Percentiles rank a stretch among this genome's conserved stretches.
Evolutionary conservation across 805 yeast genomes (phyloP).

Genomic region (Yamadazyma ubonensis): DNA sequence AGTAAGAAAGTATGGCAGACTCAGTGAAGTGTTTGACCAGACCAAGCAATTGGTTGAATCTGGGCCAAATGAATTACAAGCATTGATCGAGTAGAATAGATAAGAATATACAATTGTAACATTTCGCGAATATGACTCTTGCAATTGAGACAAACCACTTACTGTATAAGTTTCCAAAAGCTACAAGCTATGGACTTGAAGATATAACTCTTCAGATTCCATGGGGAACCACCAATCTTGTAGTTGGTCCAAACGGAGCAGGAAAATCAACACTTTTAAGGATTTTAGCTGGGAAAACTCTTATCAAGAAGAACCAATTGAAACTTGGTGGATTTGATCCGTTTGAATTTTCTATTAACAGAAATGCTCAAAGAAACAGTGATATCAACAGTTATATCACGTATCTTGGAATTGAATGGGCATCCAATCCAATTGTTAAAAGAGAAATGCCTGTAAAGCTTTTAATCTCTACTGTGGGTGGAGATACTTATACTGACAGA

Average conservation of each 20-base stretch:
- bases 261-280: slow-evolving; percentile 89
- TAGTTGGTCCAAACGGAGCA: slow-evolving; percentile 96
- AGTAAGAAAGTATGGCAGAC: slow-evolving; percentile 1
- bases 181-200: slow-evolving; percentile 62
- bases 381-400: slow-evolving; percentile 56
- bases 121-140: slow-evolving; percentile 11
- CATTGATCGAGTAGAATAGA: slow-evolving; percentile 1
- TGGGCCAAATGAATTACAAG: background rate
- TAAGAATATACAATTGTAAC: too few relatives aligned
- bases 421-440: slow-evolving; percentile 82
- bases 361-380: slow-evolving; percentile 42
- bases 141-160: slow-evolving; percentile 66
- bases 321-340: slow-evolving; percentile 85
- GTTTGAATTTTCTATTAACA: slow-evolving; percentile 57
- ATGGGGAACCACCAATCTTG: slow-evolving; percentile 70
- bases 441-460: slow-evolving; percentile 87
- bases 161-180: slow-evolving; percentile 64
- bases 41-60: background rate
- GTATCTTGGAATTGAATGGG: slow-evolving; percentile 97
- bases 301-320: slow-evolving; percentile 71
- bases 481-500: slow-evolving; percentile 61
- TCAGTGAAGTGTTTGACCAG: slow-evolving; percentile 3
- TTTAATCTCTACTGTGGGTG: slow-evolving; percentile 77
- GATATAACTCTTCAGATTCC: slow-evolving; percentile 61
- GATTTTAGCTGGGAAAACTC: slow-evolving; percentile 86